Evolutionary conservation across 352 stramenopile genomes (phyloP).

Genomic region (Globisporangium cederbergense): DNA sequence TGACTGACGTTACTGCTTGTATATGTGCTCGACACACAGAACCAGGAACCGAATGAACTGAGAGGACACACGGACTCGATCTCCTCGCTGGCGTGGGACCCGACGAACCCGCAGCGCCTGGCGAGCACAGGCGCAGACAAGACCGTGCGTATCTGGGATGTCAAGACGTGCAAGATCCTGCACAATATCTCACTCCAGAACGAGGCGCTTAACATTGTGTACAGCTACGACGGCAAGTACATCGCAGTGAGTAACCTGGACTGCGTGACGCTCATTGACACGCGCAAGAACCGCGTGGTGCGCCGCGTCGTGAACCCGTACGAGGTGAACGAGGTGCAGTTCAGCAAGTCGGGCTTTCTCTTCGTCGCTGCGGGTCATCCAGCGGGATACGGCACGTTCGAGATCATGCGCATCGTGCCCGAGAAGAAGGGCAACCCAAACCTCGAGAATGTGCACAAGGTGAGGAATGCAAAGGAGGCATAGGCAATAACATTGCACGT

Average conservation of each 20-base stretch:
- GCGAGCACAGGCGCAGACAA: constrained; percentile 76
- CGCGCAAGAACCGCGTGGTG: constrained; percentile 75
- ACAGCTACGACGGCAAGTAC: constrained; percentile 79
- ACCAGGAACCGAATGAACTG: constrained; percentile 58
- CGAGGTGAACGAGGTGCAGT: constrained; percentile 82
- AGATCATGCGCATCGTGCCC: constrained; percentile 75
- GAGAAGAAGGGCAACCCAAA: constrained; percentile 83
- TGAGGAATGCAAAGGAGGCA: constrained; percentile 12
- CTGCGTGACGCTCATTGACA: constrained; percentile 79
- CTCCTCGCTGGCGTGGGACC: constrained; percentile 72
- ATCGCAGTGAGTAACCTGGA: constrained; percentile 74
- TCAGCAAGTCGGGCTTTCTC: constrained; percentile 72
- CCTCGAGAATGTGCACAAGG: constrained; percentile 82
- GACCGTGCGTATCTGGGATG: constrained; percentile 82
- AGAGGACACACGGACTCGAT: constrained; percentile 73
- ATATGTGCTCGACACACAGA: constrained; percentile 17
- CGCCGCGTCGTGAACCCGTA: constrained; percentile 79
- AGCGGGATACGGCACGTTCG: constrained; percentile 71
- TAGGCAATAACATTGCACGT: constrained; percentile 2
- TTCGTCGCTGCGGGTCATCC: constrained; percentile 78
- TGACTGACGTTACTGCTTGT: background rate
- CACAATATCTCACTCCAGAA: constrained; percentile 73
- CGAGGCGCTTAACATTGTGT: constrained; percentile 76
- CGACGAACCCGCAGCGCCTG: constrained; percentile 51
- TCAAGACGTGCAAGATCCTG: constrained; percentile 73